Percentiles rank a stretch among this genome's conserved stretches.
These are phyloP conservation scores for Pseudocercospora musae DNA, from an alignment of 2,329 filamentous ascomycete genomes.

Conservation along the genomic window DNA sequence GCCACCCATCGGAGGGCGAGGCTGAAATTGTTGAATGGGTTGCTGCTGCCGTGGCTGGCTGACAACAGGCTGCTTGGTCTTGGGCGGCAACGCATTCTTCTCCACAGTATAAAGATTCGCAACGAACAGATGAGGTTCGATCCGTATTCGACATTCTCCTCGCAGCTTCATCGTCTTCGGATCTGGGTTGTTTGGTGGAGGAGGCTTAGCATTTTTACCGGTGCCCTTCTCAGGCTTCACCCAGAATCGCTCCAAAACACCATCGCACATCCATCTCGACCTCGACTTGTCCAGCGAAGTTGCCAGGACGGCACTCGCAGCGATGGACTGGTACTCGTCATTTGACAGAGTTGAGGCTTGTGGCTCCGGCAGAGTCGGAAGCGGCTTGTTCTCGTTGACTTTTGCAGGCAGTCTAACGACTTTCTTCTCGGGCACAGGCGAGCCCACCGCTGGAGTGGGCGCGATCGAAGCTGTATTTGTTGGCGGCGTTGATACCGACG, in stretches of 20 bases:
- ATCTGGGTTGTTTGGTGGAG: slow-evolving; percentile 42
- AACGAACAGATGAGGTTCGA: slow-evolving; percentile 77
- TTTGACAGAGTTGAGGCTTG: slow-evolving; percentile 62
- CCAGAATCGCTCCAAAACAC: slow-evolving; percentile 74
- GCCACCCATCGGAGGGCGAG: slow-evolving; percentile 16
- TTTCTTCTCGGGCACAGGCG: slow-evolving; percentile 28
- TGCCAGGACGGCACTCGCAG: slow-evolving; percentile 71
- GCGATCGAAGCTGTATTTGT: slow-evolving; percentile 4
- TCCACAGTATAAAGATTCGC: slow-evolving; percentile 71
- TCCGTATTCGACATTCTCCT: slow-evolving; percentile 68
- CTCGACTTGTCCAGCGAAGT: slow-evolving; percentile 72
- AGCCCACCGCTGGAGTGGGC: slow-evolving; percentile 6
- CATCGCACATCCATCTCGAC: slow-evolving; percentile 66
- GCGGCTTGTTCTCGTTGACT: slow-evolving; percentile 61
- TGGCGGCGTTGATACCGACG: slow-evolving; percentile 11
- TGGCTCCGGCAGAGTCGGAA: slow-evolving; percentile 66
- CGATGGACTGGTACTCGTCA: slow-evolving; percentile 69
- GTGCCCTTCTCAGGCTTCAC: slow-evolving; percentile 68
- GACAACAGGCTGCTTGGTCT: slow-evolving; percentile 19
- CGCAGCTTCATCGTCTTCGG: slow-evolving; percentile 49
- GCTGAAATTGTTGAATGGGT: slow-evolving; percentile 23
- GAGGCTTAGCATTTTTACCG: slow-evolving; percentile 59
- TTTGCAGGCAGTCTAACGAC: slow-evolving; percentile 55
- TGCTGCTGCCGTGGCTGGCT: slow-evolving; percentile 21
- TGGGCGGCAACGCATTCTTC: slow-evolving; percentile 45